Percentiles rank a stretch among this genome's conserved stretches.
phyloP scores from a whole-genome alignment of 768 basidiomycete species.

The Serendipita vermifera region DNA sequence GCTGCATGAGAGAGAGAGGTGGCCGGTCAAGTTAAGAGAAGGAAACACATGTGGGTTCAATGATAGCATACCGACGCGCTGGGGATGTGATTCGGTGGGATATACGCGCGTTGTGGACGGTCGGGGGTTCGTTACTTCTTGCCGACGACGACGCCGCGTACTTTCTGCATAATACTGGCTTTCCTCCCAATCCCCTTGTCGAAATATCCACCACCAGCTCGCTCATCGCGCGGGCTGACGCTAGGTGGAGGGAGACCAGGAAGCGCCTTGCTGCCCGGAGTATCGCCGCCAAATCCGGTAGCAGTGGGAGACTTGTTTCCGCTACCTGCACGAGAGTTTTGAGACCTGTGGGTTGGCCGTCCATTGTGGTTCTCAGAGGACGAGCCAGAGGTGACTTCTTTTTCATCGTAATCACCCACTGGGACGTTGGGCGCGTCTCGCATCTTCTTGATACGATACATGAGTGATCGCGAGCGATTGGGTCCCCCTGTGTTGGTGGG shows the following conservation, averaged over 20 bases:
- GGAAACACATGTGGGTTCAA: too few relatives aligned
- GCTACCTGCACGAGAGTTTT: slow-evolving; percentile 67
- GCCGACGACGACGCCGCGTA: slow-evolving; percentile 57
- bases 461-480: slow-evolving; percentile 68
- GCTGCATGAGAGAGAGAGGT: too few relatives aligned
- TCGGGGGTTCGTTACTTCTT: slow-evolving; percentile 26
- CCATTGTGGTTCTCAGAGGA: slow-evolving; percentile 18
- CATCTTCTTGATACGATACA: slow-evolving; percentile 83
- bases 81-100: too few relatives aligned
- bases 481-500: slow-evolving; percentile 26
- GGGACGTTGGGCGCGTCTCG: slow-evolving; percentile 76
- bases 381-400: slow-evolving; percentile 32
- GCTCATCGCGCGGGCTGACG: slow-evolving; percentile 20
- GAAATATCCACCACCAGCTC: slow-evolving; percentile 34
- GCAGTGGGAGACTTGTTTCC: background rate
- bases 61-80: too few relatives aligned
- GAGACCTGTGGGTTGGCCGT: slow-evolving; percentile 48
- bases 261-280: slow-evolving; percentile 39
- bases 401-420: slow-evolving; percentile 32
- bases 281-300: slow-evolving; percentile 30
- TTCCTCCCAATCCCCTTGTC: slow-evolving; percentile 44
- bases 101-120: too few relatives aligned
- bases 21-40: too few relatives aligned
- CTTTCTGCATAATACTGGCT: slow-evolving; percentile 68
- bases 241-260: slow-evolving; percentile 30